These are phyloP conservation scores for Backusella australiensis DNA, from an alignment of 192 early-diverging fungal genomes.

Conservation along the genomic window DNA sequence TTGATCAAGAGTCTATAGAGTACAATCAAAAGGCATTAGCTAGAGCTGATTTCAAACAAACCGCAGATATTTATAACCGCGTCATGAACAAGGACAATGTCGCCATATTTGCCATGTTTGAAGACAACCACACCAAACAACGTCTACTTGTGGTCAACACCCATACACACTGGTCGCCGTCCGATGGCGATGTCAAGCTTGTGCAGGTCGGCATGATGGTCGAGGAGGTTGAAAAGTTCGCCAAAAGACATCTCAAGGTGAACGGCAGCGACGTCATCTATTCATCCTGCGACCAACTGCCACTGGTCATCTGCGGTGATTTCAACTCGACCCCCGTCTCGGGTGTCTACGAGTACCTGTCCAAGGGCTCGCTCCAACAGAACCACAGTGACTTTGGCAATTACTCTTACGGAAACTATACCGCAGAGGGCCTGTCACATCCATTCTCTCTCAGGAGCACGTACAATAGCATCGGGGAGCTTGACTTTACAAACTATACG, in stretches of 20 bases:
- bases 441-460: constrained; percentile 78
- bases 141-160: constrained; percentile 81
- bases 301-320: constrained; percentile 88
- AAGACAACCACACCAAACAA: constrained; percentile 73
- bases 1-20: constrained; percentile 89
- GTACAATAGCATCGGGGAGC: constrained; percentile 68
- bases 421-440: constrained; percentile 80
- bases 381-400: constrained; percentile 84
- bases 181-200: constrained; percentile 91
- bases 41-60: constrained; percentile 83
- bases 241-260: constrained; percentile 44
- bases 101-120: constrained; percentile 77
- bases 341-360: constrained; percentile 91
- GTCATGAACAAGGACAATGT: constrained; percentile 98
- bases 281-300: constrained; percentile 40
- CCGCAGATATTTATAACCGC: constrained; percentile 94
- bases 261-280: constrained; percentile 25
- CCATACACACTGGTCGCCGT: constrained; percentile 94
- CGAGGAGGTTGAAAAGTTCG: constrained; percentile 78
- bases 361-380: constrained; percentile 69
- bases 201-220: constrained; percentile 93
- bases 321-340: constrained; percentile 90
- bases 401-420: constrained; percentile 84
- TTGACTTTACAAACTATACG: constrained; percentile 92
- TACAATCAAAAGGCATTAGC: constrained; percentile 92